Evolutionary conservation across 148 eudicot species (phyloP).

Genomic region (Arbutus unedo): DNA sequence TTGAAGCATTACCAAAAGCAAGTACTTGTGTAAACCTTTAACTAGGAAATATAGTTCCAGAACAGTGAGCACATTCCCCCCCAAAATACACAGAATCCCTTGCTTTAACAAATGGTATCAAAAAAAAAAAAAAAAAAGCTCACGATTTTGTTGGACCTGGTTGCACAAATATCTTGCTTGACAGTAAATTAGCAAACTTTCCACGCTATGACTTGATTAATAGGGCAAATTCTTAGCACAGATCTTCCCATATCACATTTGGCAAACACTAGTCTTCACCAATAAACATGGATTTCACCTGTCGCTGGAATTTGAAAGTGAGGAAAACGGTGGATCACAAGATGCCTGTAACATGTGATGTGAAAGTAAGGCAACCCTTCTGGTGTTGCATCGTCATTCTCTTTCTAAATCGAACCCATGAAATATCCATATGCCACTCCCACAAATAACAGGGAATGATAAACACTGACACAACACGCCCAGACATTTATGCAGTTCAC

Average conservation of each 20-base stretch:
- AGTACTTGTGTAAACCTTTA: background rate
- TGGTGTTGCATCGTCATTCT: background rate
- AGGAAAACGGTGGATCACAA: background rate
- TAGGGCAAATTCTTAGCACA: no score
- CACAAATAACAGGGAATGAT: background rate
- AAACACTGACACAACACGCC: background rate
- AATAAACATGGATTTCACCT: background rate
- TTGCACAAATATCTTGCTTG: background rate
- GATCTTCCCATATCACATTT: no score
- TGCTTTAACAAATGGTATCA: background rate
- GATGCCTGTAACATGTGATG: no score
- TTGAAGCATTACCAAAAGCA: constrained; percentile 4
- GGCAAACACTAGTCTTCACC: no score
- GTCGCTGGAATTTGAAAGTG: background rate
- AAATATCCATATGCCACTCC: background rate
- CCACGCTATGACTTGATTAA: background rate
- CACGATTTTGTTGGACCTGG: background rate
- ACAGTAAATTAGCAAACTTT: background rate
- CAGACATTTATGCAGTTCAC: background rate
- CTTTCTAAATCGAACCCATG: background rate
- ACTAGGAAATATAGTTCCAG: background rate
- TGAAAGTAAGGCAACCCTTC: no score
- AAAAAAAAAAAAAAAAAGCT: background rate
- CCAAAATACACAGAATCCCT: background rate
- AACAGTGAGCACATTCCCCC: background rate